phyloP scores from a whole-genome alignment of 352 stramenopile genomes.

The Pythium biforme region DNA sequence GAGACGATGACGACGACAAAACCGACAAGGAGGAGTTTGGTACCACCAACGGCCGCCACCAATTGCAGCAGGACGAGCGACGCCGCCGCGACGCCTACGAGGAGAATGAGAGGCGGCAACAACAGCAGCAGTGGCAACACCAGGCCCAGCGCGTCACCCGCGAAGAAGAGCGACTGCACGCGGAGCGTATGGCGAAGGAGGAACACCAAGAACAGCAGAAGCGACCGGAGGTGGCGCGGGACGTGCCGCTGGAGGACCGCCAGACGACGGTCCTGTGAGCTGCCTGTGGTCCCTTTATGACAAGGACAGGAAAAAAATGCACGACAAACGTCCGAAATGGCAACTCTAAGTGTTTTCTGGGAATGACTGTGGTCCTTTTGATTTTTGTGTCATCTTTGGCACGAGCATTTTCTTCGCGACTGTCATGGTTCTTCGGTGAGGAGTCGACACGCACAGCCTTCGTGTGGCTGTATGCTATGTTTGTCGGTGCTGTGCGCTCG shows the following conservation, averaged over 20 bases:
- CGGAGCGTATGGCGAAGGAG: background rate
- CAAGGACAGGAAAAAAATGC: background rate
- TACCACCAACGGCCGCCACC: background rate
- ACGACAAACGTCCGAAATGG: too few species aligned
- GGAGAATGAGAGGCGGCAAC: background rate
- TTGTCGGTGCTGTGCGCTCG: background rate
- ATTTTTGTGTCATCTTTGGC: conserved; percentile 5
- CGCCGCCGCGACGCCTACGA: background rate
- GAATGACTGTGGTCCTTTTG: background rate
- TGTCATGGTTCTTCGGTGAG: background rate
- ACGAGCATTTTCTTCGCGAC: background rate
- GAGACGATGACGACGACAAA: conserved; percentile 2
- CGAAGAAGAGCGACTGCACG: conserved; percentile 1
- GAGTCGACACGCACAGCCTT: background rate
- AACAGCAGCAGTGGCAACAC: background rate
- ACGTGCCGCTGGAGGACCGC: conserved; percentile 1
- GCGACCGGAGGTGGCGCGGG: background rate
- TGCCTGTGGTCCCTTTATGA: too few species aligned
- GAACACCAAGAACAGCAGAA: background rate
- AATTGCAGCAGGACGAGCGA: background rate
- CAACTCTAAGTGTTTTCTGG: background rate
- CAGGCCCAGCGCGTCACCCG: conserved; percentile 5
- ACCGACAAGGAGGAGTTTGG: background rate
- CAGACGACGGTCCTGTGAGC: conserved; percentile 15
- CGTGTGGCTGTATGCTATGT: too few species aligned